Evolutionary conservation across 129 eudicot species (phyloP).

Genomic region (Artemisia annua): DNA sequence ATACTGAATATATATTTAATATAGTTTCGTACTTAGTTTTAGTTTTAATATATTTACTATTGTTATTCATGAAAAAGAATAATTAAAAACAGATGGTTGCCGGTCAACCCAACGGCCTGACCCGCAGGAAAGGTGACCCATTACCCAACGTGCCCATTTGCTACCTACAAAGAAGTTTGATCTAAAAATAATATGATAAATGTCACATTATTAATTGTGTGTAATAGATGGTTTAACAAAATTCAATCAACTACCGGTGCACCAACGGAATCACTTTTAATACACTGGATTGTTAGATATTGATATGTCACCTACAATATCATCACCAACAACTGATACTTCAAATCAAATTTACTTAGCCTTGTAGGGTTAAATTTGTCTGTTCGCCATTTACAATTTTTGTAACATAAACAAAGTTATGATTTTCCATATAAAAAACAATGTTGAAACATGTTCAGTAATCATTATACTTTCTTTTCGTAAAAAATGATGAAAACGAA

Average conservation of each 20-base stretch:
- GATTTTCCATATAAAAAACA: not conserved
- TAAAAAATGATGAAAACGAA: not conserved
- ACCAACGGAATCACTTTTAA: conserved; percentile 22
- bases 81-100: not conserved
- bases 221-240: conserved; percentile 25
- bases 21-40: not conserved
- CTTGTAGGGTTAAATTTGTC: not conserved
- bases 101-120: conserved; percentile 6
- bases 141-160: conserved; percentile 6
- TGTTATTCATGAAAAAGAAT: not conserved
- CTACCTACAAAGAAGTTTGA: not conserved
- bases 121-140: not conserved
- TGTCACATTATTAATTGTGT: conserved; percentile 15
- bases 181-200: conserved; percentile 5
- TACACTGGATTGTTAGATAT: conserved; percentile 24
- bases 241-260: conserved; percentile 20
- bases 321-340: conserved; percentile 21
- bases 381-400: not conserved
- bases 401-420: not conserved
- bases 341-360: not conserved
- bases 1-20: not conserved
- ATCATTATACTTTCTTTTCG: not conserved
- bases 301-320: conserved; percentile 31
- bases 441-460: not conserved
- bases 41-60: not conserved